Evolutionary conservation across 75 land plant genomes (phyloP).

Genomic region (Gnetum montanum): DNA sequence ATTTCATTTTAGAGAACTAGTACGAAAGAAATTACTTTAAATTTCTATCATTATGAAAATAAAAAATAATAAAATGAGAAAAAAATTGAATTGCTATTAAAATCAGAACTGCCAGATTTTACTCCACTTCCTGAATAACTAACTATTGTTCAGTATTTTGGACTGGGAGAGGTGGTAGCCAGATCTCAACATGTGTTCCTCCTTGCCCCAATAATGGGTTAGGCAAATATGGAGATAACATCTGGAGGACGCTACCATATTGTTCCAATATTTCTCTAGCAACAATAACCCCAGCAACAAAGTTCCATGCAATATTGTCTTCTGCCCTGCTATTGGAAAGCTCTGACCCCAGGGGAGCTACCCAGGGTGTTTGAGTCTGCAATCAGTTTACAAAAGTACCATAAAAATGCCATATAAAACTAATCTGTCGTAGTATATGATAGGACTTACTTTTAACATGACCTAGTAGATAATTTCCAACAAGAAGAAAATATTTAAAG

Average conservation of each 20-base stretch:
- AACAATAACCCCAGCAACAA: constrained; percentile 65
- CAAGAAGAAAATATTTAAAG: too few species aligned
- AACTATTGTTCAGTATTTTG: constrained; percentile 18
- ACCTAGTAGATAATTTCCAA: too few species aligned
- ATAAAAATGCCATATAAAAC: not conserved
- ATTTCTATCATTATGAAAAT: too few species aligned
- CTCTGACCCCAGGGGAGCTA: constrained; percentile 64
- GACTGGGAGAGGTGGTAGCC: constrained; percentile 52
- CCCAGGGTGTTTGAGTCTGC: constrained; percentile 73
- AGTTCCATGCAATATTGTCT: constrained; percentile 69
- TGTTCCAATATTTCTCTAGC: constrained; percentile 85
- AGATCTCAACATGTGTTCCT: constrained; percentile 79
- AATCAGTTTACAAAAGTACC: constrained; percentile 7
- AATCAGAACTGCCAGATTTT: too few species aligned
- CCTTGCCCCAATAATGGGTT: constrained; percentile 67
- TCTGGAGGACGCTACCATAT: constrained; percentile 77
- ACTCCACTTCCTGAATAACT: constrained; percentile 50
- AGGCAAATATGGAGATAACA: constrained; percentile 54
- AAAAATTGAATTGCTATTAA: too few species aligned
- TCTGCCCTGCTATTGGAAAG: constrained; percentile 51
- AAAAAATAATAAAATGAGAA: too few species aligned
- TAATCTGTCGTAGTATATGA: not conserved
- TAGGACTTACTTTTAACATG: not conserved
- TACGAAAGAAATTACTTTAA: too few species aligned
- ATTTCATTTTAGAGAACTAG: too few species aligned